Evolutionary conservation across 164 flowering plant genomes (phyloP).

Genomic region (Vitis riparia): DNA sequence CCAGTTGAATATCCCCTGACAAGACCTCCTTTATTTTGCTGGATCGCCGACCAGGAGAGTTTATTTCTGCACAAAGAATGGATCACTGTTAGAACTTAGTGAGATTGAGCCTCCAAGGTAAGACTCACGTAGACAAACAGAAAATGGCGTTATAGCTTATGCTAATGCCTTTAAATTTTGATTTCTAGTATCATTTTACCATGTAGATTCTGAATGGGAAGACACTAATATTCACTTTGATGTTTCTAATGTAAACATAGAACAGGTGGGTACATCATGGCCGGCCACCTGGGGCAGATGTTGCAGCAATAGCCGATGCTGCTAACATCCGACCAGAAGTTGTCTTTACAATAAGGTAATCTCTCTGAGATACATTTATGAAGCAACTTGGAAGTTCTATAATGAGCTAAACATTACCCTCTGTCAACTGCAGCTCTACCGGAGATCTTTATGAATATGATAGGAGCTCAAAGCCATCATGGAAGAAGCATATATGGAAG

Average conservation of each 20-base stretch:
- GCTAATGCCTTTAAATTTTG: not conserved
- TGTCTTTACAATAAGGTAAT: conserved; percentile 67
- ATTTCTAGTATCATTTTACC: conserved; percentile 4
- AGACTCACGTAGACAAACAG: not conserved
- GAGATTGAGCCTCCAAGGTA: conserved; percentile 61
- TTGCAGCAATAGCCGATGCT: conserved; percentile 73
- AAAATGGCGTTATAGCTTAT: not conserved
- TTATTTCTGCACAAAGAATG: conserved; percentile 63
- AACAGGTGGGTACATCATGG: conserved; percentile 81
- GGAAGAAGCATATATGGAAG: conserved; percentile 81
- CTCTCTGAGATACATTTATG: conserved; percentile 3
- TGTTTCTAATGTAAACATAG: conserved; percentile 10
- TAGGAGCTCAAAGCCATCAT: conserved; percentile 66
- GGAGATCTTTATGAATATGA: conserved; percentile 87
- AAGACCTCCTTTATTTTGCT: conserved; percentile 15
- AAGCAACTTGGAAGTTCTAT: not conserved
- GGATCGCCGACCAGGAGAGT: conserved; percentile 46
- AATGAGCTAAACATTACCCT: conserved; percentile 17
- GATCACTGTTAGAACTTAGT: conserved; percentile 61
- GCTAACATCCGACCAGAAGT: conserved; percentile 52
- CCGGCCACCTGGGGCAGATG: conserved; percentile 74
- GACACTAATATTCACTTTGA: conserved; percentile 10
- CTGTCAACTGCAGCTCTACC: conserved; percentile 52
- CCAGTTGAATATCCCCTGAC: not conserved
- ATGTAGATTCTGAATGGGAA: conserved; percentile 10